Conservation (phyloP, 306 rosid genomes). For the Begonia peltatifolia region DNA sequence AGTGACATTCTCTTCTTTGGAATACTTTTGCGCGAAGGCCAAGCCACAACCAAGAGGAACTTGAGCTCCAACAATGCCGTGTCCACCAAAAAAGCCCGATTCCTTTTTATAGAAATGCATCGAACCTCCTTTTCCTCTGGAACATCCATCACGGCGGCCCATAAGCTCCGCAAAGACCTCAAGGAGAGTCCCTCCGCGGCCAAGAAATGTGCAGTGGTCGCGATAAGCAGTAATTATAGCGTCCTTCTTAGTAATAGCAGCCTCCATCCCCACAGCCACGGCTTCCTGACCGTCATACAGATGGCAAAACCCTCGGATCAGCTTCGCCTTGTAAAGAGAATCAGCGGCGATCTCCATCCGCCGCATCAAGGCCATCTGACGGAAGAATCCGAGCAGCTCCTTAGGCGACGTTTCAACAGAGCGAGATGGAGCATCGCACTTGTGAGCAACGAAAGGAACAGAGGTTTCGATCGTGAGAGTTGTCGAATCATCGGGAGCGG, state of each 20-base stretch:
- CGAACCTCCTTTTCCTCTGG: slow-evolving; percentile 85
- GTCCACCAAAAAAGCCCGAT: slow-evolving; percentile 71
- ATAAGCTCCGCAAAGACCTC: slow-evolving; percentile 59
- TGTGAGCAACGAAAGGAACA: slow-evolving; percentile 66
- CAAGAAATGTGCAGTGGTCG: slow-evolving; percentile 70
- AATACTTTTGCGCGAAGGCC: slow-evolving; percentile 78
- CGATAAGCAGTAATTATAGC: slow-evolving; percentile 74
- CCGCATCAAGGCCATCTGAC: slow-evolving; percentile 65
- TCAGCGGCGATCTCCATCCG: slow-evolving; percentile 96
- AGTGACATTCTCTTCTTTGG: slow-evolving; percentile 57
- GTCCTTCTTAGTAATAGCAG: slow-evolving; percentile 53
- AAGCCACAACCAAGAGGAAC: slow-evolving; percentile 76
- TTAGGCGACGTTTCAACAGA: slow-evolving; percentile 41
- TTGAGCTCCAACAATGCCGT: slow-evolving; percentile 93
- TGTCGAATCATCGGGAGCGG: slow-evolving; percentile 23
- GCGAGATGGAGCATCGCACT: slow-evolving; percentile 59
- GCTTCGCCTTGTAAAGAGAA: slow-evolving; percentile 86
- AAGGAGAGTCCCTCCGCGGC: slow-evolving; percentile 62
- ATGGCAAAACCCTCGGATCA: slow-evolving; percentile 90
- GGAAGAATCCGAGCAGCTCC: slow-evolving; percentile 69
- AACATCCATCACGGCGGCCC: slow-evolving; percentile 66
- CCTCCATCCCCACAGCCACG: slow-evolving; percentile 81
- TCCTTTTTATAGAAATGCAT: slow-evolving; percentile 89
- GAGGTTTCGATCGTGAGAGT: slow-evolving; percentile 64
- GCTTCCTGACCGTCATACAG: slow-evolving; percentile 97